Conservation (phyloP, 306 rosid genomes). For the Coriaria nepalensis region DNA sequence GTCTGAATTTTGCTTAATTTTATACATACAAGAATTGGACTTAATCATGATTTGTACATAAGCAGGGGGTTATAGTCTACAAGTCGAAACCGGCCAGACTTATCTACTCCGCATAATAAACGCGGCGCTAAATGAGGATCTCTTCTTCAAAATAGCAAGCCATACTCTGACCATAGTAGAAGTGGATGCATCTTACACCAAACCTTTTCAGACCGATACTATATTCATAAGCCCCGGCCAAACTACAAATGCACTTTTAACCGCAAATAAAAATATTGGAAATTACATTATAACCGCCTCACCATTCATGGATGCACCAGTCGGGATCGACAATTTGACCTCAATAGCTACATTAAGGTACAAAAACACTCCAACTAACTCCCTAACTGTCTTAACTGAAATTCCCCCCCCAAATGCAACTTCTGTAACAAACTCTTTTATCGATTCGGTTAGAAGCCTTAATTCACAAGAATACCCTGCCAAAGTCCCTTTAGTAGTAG, state of each 20-base stretch:
- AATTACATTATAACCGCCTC: slow-evolving; percentile 44
- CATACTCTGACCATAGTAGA: slow-evolving; percentile 52
- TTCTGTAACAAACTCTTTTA: slow-evolving; percentile 22
- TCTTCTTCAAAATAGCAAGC: slow-evolving; percentile 59
- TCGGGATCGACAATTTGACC: slow-evolving; percentile 45
- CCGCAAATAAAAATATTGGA: slow-evolving; percentile 29
- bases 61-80: slow-evolving; percentile 48
- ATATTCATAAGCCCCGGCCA: slow-evolving; percentile 61
- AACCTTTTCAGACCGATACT: slow-evolving; percentile 53
- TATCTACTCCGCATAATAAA: slow-evolving; percentile 61
- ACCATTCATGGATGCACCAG: slow-evolving; percentile 76
- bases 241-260: slow-evolving; percentile 55
- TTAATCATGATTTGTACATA: slow-evolving; percentile 7
- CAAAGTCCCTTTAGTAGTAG: slow-evolving; percentile 34
- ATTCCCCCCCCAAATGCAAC: slow-evolving; percentile 60
- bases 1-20: neutral
- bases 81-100: slow-evolving; percentile 55
- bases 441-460: slow-evolving; percentile 51
- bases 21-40: neutral
- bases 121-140: slow-evolving; percentile 59
- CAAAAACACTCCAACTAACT: slow-evolving; percentile 30
- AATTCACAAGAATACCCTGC: slow-evolving; percentile 47
- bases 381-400: slow-evolving; percentile 19
- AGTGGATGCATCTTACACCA: slow-evolving; percentile 58
- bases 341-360: slow-evolving; percentile 37